Percentiles rank a stretch among this genome's conserved stretches.
phyloP scores from a whole-genome alignment of 306 rosid genomes.

The Lathyrus tuberosus region DNA sequence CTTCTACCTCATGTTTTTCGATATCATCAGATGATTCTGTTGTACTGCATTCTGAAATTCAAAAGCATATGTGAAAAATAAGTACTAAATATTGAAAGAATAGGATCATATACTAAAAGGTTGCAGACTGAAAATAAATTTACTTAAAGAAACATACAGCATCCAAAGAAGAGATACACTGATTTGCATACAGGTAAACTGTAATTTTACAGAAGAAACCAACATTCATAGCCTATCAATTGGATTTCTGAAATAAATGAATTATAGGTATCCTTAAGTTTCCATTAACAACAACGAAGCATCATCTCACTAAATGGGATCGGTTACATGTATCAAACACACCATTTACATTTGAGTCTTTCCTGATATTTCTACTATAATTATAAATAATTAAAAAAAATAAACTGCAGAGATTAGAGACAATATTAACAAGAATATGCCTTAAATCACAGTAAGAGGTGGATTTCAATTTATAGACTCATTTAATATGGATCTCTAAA shows the following conservation, averaged over 20 bases:
- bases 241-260: conserved; percentile 15
- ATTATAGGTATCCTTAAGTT: background rate
- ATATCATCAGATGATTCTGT: conserved; percentile 91
- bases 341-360: background rate
- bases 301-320: background rate
- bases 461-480: background rate
- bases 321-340: background rate
- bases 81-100: conserved; percentile 19
- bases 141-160: conserved; percentile 15
- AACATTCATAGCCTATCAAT: background rate
- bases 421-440: background rate
- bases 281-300: background rate
- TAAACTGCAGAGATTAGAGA: background rate
- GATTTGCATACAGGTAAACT: background rate
- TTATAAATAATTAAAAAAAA: conserved; percentile 4
- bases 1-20: conserved; percentile 89
- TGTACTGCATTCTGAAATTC: conserved; percentile 82
- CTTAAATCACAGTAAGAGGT: background rate
- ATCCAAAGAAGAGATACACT: conserved; percentile 11
- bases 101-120: conserved; percentile 10
- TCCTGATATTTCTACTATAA: background rate
- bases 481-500: no score
- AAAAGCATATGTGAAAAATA: conserved; percentile 34
- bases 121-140: conserved; percentile 29
- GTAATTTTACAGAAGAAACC: conserved; percentile 2